Evolutionary conservation across 163 green algal genomes (phyloP), one percentile per base, ranked within the genome.

Genomic region (Scenedesmus sp.): DNA sequence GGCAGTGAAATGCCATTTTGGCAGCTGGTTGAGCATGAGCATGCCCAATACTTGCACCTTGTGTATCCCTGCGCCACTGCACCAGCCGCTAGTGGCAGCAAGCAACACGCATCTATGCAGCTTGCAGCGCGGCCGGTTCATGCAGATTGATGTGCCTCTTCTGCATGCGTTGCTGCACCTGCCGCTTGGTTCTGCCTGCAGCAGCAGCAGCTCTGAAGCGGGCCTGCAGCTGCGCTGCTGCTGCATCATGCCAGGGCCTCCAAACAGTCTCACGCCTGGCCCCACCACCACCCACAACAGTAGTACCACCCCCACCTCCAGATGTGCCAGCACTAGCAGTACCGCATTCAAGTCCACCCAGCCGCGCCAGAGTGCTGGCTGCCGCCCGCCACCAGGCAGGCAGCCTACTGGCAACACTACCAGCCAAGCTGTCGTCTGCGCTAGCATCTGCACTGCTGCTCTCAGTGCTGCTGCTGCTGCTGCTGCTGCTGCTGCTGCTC

Each of bases 171-270:
- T 13, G 70, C 77, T 84, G 34, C 3, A 8, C 46, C 26, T n/a
- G 12, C 2, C 77, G 34, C 77, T 89, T 26, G 46, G 67, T 64
- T 34, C 85, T 81, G 2, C 60, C 46, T 18, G 62, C 62, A 15
- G 60, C 85, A 18, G 62, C 85, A 26, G 86, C 66, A 26, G 46
- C 55, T 73, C 87, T 91, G 10, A 91, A 23, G 3, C 23, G 1
- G 10, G 59, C 70, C 73, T 91, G 87, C 87, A 91, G 73, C 46
- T 62, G 3, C 2, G 55, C 87, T 23, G 87, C 87, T 46, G 55
- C 64, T 23, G 70, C 20, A 60, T 77, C 55, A 60, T 60, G 55
- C 87, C 87, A 91, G 20, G 87, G 87, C 56, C 87, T 46, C 87
- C 87, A 91, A 2, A 23, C 9, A 56, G 70, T 59, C 46, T 90